Percentiles rank a stretch among this genome's conserved stretches.
Evolutionary conservation across 2,329 filamentous ascomycete genomes (phyloP).

Genomic region (Colletotrichum navitas): DNA sequence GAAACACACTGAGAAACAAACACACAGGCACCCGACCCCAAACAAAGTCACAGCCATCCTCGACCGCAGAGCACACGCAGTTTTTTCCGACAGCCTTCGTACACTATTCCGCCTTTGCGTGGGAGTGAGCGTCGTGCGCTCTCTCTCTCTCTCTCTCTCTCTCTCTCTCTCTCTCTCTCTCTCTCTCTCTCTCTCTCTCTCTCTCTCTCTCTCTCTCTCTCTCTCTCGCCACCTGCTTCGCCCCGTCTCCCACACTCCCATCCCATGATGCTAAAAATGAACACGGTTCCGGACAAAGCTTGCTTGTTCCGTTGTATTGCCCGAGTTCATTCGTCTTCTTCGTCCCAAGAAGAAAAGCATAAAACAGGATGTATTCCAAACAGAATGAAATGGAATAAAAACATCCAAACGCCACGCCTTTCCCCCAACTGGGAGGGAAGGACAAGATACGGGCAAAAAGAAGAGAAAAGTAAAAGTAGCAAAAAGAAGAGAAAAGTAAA

Average conservation of each 20-base stretch:
- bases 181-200: neutral
- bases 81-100: constrained; percentile 20
- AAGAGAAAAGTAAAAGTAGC: too few species aligned
- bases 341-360: neutral
- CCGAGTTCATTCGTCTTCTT: neutral
- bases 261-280: constrained; percentile 5
- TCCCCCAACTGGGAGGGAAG: too few species aligned
- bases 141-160: neutral
- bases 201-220: neutral
- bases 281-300: neutral
- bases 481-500: too few species aligned
- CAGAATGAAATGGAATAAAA: neutral
- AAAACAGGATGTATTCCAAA: too few species aligned
- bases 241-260: neutral
- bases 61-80: neutral
- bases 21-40: neutral
- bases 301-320: neutral
- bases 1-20: neutral
- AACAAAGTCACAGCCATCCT: neutral
- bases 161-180: neutral
- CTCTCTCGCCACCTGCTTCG: neutral
- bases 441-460: too few species aligned
- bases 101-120: constrained; percentile 19
- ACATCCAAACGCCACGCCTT: too few species aligned
- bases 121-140: constrained; percentile 3